A percentile compares a stretch with the other conserved stretches of the same genome.
These are phyloP conservation scores for Conticribra guillardii DNA, from an alignment of 108 stramenopile genomes.

Conservation along the genomic window DNA sequence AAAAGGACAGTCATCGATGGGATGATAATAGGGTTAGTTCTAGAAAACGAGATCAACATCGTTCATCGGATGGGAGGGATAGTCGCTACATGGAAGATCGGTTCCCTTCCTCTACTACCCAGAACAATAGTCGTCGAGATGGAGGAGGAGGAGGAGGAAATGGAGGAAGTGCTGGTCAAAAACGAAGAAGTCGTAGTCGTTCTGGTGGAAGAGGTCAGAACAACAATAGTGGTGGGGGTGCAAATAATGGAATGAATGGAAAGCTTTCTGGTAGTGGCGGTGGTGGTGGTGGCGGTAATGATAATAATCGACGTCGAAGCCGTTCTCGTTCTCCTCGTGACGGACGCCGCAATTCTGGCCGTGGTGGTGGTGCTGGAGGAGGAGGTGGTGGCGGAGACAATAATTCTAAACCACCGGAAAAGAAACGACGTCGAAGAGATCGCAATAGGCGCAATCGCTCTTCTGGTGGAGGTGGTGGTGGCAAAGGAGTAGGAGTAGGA, in stretches of 20 bases:
- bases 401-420: not conserved
- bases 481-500: not conserved
- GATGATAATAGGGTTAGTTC: not conserved
- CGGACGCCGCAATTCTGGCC: too few relatives aligned
- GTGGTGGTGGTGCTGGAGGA: not conserved
- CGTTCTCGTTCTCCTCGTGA: not conserved
- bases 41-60: not conserved
- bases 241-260: not conserved
- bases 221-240: too few relatives aligned
- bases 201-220: not conserved
- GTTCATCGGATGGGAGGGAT: not conserved
- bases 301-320: not conserved
- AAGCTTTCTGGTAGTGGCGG: not conserved
- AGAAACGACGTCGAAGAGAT: not conserved
- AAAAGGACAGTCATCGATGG: not conserved
- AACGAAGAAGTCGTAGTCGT: not conserved
- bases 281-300: not conserved
- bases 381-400: not conserved
- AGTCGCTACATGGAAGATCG: not conserved
- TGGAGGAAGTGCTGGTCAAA: too few relatives aligned
- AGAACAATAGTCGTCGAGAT: not conserved
- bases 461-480: not conserved
- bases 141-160: too few relatives aligned
- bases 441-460: not conserved
- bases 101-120: not conserved